These are phyloP conservation scores for Candolleomyces eurysporus DNA, from an alignment of 768 basidiomycete genomes.

Conservation along the genomic window DNA sequence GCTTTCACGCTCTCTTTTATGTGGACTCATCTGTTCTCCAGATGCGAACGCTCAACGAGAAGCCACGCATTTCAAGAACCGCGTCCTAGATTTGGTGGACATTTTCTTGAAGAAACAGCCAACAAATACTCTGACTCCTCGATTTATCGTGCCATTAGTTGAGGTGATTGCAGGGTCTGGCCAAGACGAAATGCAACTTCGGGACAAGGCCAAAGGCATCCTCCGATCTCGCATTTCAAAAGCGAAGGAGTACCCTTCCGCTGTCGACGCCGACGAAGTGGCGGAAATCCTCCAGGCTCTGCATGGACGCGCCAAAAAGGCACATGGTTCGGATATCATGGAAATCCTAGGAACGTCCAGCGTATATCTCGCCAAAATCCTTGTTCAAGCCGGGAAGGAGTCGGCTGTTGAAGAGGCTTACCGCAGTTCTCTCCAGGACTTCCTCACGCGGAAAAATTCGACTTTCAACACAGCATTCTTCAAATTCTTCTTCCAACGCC, in stretches of 20 bases:
- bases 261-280: slow-evolving; percentile 42
- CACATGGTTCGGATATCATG: slow-evolving; percentile 60
- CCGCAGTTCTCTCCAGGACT: slow-evolving; percentile 66
- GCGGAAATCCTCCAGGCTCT: slow-evolving; percentile 55
- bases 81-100: slow-evolving; percentile 93
- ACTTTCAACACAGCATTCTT: slow-evolving; percentile 72
- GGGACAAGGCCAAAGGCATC: slow-evolving; percentile 83
- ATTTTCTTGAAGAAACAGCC: slow-evolving; percentile 77
- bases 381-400: slow-evolving; percentile 40
- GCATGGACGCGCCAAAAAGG: slow-evolving; percentile 70
- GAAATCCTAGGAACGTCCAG: slow-evolving; percentile 65
- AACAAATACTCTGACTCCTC: slow-evolving; percentile 64
- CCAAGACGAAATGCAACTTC: slow-evolving; percentile 82
- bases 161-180: slow-evolving; percentile 67
- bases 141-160: slow-evolving; percentile 72
- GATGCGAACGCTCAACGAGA: slow-evolving; percentile 75
- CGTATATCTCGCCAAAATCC: slow-evolving; percentile 61
- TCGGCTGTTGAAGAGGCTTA: slow-evolving; percentile 54
- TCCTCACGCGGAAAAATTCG: slow-evolving; percentile 78
- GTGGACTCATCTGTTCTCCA: slow-evolving; percentile 20
- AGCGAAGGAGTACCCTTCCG: slow-evolving; percentile 61
- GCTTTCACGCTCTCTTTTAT: background rate
- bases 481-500: slow-evolving; percentile 70
- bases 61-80: slow-evolving; percentile 94
- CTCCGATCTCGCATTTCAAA: slow-evolving; percentile 73